A percentile compares a stretch with the other conserved stretches of the same genome.
phyloP scores from a whole-genome alignment of 83 land plant species.

The Picea engelmannii region DNA sequence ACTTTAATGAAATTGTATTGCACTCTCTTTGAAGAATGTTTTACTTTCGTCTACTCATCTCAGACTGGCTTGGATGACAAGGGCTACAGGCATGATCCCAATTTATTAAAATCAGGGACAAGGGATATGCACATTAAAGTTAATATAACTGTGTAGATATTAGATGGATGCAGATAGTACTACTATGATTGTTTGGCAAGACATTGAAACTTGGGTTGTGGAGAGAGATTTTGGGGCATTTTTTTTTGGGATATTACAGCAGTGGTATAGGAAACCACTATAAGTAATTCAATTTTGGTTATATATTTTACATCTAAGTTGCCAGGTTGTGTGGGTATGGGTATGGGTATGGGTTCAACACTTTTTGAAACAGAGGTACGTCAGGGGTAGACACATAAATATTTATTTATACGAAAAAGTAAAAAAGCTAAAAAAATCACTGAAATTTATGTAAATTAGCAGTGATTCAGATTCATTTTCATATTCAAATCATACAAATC shows the following conservation, averaged over 20 bases:
- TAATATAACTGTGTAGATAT: neutral
- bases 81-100: neutral
- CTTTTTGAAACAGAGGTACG: neutral
- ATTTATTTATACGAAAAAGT: no score
- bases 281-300: neutral
- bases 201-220: neutral
- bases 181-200: neutral
- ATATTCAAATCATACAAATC: no score
- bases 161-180: neutral
- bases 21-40: neutral
- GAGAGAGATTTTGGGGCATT: neutral
- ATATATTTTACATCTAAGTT: neutral
- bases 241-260: neutral
- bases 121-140: neutral
- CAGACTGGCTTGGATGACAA: conserved; percentile 1
- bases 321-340: neutral
- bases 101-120: neutral
- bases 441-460: neutral
- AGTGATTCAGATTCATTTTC: neutral
- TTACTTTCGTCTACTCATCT: neutral
- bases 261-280: neutral
- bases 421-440: no score
- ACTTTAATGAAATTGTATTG: neutral
- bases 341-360: neutral
- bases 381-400: no score